These are phyloP conservation scores for Heritiera fomes DNA, from an alignment of 345 rosid genomes.

Conservation along the genomic window DNA sequence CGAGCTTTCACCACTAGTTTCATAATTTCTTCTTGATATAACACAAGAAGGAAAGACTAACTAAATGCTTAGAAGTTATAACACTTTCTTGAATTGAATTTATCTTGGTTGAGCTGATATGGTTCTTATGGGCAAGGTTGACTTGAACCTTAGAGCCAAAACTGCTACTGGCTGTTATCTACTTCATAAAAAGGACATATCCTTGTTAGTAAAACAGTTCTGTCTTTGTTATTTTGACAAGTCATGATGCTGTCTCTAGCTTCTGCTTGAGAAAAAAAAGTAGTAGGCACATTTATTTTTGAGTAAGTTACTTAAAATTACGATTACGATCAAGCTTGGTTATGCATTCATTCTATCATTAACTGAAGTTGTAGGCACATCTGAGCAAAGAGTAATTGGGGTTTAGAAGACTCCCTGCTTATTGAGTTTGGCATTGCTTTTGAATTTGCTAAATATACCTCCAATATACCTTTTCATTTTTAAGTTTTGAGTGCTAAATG, in stretches of 20 bases:
- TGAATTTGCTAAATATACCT: background rate
- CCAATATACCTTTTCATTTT: background rate
- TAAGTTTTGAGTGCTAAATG: background rate
- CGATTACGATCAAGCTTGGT: background rate
- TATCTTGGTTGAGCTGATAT: background rate
- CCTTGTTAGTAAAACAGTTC: background rate
- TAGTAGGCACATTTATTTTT: background rate
- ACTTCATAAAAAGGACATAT: background rate
- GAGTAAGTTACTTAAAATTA: background rate
- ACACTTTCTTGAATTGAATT: background rate
- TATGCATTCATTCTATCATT: background rate
- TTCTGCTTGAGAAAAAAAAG: background rate
- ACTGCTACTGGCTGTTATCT: background rate
- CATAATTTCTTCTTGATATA: background rate
- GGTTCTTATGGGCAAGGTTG: background rate
- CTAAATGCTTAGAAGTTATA: background rate
- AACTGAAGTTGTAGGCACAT: background rate
- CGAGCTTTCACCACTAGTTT: background rate
- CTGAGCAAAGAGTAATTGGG: background rate
- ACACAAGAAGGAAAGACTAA: conserved; percentile 2
- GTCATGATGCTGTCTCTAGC: background rate
- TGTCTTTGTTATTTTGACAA: background rate
- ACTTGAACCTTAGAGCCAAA: background rate
- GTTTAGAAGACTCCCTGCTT: background rate
- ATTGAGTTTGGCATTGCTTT: conserved; percentile 9